phyloP scores from a whole-genome alignment of 768 basidiomycete species.

The Naematelia aurantialba region DNA sequence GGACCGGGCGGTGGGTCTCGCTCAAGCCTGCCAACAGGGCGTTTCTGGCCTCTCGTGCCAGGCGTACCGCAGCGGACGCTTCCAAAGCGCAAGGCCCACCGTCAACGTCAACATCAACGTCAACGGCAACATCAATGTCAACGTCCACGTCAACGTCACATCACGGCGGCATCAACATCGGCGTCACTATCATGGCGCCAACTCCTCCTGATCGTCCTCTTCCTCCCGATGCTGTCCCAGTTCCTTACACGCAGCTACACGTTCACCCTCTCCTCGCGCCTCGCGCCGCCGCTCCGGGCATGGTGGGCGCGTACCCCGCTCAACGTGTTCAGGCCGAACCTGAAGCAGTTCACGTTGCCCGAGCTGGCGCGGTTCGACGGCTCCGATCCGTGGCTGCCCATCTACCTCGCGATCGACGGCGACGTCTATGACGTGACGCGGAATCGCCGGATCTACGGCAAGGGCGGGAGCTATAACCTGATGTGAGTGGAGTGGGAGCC shows the following conservation, averaged over 20 bases:
- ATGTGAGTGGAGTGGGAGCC: slow-evolving; percentile 47
- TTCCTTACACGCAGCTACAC: slow-evolving; percentile 57
- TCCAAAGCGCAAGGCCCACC: too few species aligned
- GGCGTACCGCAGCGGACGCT: background rate
- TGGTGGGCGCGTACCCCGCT: slow-evolving; percentile 25
- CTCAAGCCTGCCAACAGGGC: slow-evolving; percentile 80
- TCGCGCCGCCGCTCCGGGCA: slow-evolving; percentile 13
- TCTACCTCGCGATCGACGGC: slow-evolving; percentile 88
- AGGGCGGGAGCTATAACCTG: slow-evolving; percentile 62
- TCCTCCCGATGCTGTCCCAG: slow-evolving; percentile 47
- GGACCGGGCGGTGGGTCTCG: slow-evolving; percentile 64
- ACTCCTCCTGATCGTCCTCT: slow-evolving; percentile 24
- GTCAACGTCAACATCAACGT: too few species aligned
- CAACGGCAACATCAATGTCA: slow-evolving; percentile 54
- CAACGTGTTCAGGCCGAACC: slow-evolving; percentile 60
- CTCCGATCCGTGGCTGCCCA: slow-evolving; percentile 59
- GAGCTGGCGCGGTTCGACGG: slow-evolving; percentile 70
- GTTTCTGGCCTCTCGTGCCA: slow-evolving; percentile 55
- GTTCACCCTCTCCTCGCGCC: slow-evolving; percentile 19
- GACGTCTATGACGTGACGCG: slow-evolving; percentile 89
- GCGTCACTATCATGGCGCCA: slow-evolving; percentile 51
- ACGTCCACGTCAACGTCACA: too few species aligned
- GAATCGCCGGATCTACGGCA: slow-evolving; percentile 72
- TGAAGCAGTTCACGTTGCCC: slow-evolving; percentile 63
- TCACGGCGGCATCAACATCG: too few species aligned